phyloP scores from a whole-genome alignment of 148 eudicot species.

The Cornus controversa region DNA sequence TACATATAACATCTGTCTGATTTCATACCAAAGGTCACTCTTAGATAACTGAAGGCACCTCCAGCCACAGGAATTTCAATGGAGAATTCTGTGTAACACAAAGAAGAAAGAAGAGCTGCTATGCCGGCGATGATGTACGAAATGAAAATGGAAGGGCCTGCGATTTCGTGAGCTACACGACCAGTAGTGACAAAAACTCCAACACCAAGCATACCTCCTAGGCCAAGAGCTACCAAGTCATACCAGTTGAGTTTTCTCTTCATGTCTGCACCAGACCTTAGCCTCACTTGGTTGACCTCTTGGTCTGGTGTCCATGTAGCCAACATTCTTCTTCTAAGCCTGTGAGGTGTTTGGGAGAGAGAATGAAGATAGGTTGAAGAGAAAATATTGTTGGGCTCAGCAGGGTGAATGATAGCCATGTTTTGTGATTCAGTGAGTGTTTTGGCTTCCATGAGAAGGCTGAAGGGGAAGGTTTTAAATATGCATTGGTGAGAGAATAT shows the following conservation, averaged over 20 bases:
- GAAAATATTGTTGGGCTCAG: constrained; percentile 13
- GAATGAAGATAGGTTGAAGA: constrained; percentile 40
- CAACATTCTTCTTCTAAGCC: constrained; percentile 55
- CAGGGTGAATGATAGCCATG: constrained; percentile 10
- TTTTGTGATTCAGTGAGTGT: constrained; percentile 7
- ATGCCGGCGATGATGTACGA: constrained; percentile 69
- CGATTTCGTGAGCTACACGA: constrained; percentile 38
- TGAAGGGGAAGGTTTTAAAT: constrained; percentile 19
- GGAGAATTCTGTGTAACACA: constrained; percentile 82
- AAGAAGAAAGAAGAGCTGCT: constrained; percentile 71
- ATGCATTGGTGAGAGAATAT: constrained; percentile 23
- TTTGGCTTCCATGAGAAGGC: constrained; percentile 14
- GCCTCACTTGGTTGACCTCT: constrained; percentile 69
- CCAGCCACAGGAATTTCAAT: constrained; percentile 76
- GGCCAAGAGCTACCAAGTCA: constrained; percentile 68
- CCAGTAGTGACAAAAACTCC: constrained; percentile 87
- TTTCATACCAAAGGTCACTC: constrained; percentile 76
- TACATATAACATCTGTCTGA: too few relatives aligned
- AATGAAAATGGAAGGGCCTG: constrained; percentile 72
- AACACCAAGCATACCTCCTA: constrained; percentile 88
- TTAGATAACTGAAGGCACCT: constrained; percentile 77
- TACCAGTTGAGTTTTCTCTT: constrained; percentile 64
- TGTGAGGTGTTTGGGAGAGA: constrained; percentile 63
- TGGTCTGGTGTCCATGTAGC: constrained; percentile 76
- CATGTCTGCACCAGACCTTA: constrained; percentile 88